Evolutionary conservation across 2,329 filamentous ascomycete species (phyloP).

Genomic region (Penicillium sp.): DNA sequence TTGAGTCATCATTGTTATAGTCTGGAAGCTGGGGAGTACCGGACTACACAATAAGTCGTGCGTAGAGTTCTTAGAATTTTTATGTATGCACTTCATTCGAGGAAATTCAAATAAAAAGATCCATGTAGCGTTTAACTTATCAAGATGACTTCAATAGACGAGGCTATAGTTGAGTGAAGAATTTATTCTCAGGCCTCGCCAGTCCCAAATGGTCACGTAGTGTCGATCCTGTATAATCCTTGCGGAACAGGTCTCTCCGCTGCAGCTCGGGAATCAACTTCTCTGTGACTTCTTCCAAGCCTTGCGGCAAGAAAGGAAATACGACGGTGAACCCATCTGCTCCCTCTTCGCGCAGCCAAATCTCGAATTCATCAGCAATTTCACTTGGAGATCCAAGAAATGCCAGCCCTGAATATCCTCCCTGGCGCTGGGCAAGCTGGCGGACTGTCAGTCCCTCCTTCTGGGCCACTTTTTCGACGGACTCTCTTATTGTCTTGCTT

Average conservation of each 20-base stretch:
- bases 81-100: too few relatives aligned
- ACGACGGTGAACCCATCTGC: constrained; percentile 58
- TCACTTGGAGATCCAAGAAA: constrained; percentile 57
- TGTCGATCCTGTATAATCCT: constrained; percentile 58
- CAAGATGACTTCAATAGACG: too few relatives aligned
- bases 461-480: constrained; percentile 51
- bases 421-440: constrained; percentile 57
- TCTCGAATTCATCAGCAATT: constrained; percentile 55
- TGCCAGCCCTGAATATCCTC: constrained; percentile 55
- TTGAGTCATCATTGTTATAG: not conserved
- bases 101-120: too few relatives aligned
- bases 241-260: constrained; percentile 55
- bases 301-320: constrained; percentile 57
- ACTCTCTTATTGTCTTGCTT: constrained; percentile 55
- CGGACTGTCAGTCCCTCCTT: constrained; percentile 54
- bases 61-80: too few relatives aligned
- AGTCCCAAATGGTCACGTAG: constrained; percentile 60
- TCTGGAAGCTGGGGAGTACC: too few relatives aligned
- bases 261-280: constrained; percentile 57
- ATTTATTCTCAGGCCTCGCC: constrained; percentile 50
- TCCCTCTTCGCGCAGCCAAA: constrained; percentile 53
- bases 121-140: too few relatives aligned
- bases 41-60: too few relatives aligned
- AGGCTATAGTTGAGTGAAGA: constrained; percentile 31
- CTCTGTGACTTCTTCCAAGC: constrained; percentile 54